Evolutionary conservation across 2,329 filamentous ascomycete genomes (phyloP), one percentile per base, ranked within the genome.

Genomic region (Dactylellina cionopaga): DNA sequence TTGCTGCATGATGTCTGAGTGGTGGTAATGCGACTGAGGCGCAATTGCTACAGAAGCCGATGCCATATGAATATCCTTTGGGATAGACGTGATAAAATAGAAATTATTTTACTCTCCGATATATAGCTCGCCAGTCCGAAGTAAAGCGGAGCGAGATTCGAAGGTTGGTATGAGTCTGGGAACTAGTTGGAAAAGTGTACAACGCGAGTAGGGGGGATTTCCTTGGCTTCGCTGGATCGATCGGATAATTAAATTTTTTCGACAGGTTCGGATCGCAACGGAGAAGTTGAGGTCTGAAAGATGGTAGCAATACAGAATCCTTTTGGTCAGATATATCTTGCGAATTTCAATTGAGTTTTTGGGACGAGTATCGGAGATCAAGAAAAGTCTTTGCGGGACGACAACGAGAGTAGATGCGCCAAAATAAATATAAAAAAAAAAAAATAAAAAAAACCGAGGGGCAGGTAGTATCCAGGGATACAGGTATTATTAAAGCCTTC

Each of bases 1-100:
- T 46, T 73, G 68, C 47, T 72, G 68, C 62, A 65, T 65, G 52
- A 65, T 65, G 27, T 72, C 59, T 35, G 68, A 47, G 52, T 64
- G 59, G 44, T 65, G 59, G 55, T 65, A 65, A 44, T 65, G 68
- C 59, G 62, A 44, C 68, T 65, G 68, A 73, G 68, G 68, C 59
- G 68, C 59, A 73, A 73, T 65, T 73, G 68, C 68, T 66, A 73
- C 68, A 51, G 68, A 73, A 65, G 68, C 68, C 43, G 68, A 73
- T 66, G 68, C 68, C 68, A 73, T 73, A 65, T 62, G 62, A 59
- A 73, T 58, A 46, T 56, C 29, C 49, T 58, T 69, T 43, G 58
- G 43, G 51, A 47, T 44, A 69, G 51, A 71, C 37, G 58, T 52
- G 58, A 63, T 46, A 55, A 35, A 60, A 64, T 44, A 49, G 46